Conservation (phyloP, 768 basidiomycete genomes). For the Suillus plorans region DNA sequence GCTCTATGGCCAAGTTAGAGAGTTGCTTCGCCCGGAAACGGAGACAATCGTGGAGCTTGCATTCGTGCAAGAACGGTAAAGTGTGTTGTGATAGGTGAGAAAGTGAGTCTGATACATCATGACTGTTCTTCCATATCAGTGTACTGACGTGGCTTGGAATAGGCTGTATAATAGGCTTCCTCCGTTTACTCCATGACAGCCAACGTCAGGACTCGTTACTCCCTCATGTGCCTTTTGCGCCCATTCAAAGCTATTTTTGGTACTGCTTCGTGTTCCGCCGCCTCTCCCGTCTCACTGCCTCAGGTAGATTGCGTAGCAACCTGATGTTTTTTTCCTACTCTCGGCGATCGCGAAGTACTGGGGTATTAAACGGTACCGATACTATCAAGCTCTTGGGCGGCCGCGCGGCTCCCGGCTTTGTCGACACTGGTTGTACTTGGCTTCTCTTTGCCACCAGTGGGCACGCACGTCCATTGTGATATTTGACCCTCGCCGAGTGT, state of each 20-base stretch:
- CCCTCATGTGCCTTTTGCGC: neutral
- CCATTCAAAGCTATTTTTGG: neutral
- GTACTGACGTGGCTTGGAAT: neutral
- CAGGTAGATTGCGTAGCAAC: conserved; percentile 13
- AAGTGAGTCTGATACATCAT: neutral
- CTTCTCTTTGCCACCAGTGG: no score
- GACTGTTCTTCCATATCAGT: neutral
- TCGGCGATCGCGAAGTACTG: conserved; percentile 25
- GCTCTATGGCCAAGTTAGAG: neutral
- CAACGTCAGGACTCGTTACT: neutral
- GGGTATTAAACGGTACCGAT: conserved; percentile 15
- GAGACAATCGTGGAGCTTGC: neutral
- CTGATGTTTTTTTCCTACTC: no score
- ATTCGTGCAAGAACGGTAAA: neutral
- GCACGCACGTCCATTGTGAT: no score
- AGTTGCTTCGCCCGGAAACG: neutral
- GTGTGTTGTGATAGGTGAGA: neutral
- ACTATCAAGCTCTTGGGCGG: conserved; percentile 31
- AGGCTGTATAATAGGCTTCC: neutral
- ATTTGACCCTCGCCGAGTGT: no score
- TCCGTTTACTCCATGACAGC: neutral
- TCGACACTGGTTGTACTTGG: no score
- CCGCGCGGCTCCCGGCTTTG: conserved; percentile 1
- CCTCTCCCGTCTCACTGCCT: conserved; percentile 40
- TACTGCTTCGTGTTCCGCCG: conserved; percentile 19